Evolutionary conservation across 495 filamentous ascomycete species (phyloP).

Genomic region (Penicillium angulare): DNA sequence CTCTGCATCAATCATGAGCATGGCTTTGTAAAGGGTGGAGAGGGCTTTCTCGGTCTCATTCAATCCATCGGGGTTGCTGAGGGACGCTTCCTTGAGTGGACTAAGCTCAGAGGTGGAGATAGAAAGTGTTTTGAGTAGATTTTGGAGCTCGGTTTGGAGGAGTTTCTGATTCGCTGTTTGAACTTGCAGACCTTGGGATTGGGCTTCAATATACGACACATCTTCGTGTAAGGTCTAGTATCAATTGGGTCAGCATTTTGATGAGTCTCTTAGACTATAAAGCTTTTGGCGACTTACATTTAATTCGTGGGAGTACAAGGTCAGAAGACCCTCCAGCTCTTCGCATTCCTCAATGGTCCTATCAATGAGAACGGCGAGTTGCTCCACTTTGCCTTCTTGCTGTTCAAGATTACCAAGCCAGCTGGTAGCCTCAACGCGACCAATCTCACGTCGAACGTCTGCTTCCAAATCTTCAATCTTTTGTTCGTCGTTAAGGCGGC

Average conservation of each 20-base stretch:
- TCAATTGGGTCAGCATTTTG: slow-evolving; percentile 32
- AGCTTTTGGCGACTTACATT: slow-evolving; percentile 66
- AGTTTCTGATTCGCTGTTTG: slow-evolving; percentile 97
- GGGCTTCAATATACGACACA: slow-evolving; percentile 94
- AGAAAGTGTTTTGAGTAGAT: slow-evolving; percentile 78
- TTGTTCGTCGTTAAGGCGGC: slow-evolving; percentile 63
- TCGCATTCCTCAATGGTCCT: slow-evolving; percentile 90
- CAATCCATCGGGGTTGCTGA: slow-evolving; percentile 68
- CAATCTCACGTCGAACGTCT: slow-evolving; percentile 82
- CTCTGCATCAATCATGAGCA: slow-evolving; percentile 87
- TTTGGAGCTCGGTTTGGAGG: slow-evolving; percentile 80
- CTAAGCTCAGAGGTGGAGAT: slow-evolving; percentile 74
- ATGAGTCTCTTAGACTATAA: too few relatives aligned
- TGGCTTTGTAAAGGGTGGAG: slow-evolving; percentile 86
- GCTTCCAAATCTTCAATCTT: slow-evolving; percentile 80
- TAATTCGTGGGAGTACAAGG: slow-evolving; percentile 89
- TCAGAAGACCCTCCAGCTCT: slow-evolving; percentile 88
- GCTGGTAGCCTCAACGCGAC: slow-evolving; percentile 84
- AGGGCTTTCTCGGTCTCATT: slow-evolving; percentile 73
- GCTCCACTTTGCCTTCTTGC: slow-evolving; percentile 82
- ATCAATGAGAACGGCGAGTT: slow-evolving; percentile 80
- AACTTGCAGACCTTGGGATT: slow-evolving; percentile 93
- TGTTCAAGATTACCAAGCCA: slow-evolving; percentile 88
- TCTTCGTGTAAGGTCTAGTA: slow-evolving; percentile 86
- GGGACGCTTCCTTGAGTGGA: slow-evolving; percentile 68